phyloP scores from a whole-genome alignment of 257 asterid species.

The Hygrophila difformis region DNA sequence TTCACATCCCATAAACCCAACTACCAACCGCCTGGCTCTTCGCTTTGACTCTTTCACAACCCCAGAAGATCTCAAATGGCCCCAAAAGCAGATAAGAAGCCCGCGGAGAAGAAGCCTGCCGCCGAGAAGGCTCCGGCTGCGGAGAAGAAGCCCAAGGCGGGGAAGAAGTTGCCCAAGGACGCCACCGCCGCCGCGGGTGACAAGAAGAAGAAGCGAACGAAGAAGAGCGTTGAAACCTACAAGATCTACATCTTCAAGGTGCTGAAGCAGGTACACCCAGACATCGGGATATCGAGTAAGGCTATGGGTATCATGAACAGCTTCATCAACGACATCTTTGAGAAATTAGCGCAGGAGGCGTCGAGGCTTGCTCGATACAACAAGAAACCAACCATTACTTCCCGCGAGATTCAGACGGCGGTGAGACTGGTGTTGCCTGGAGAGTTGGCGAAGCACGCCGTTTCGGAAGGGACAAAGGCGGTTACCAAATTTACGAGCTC shows the following conservation, averaged over 20 bases:
- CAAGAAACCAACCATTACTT: constrained; percentile 71
- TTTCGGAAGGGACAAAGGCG: constrained; percentile 64
- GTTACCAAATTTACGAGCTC: constrained; percentile 63
- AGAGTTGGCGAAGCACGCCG: constrained; percentile 62
- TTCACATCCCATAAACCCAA: neutral
- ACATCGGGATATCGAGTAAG: constrained; percentile 67
- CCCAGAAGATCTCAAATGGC: constrained; percentile 12
- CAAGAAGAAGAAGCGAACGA: constrained; percentile 52
- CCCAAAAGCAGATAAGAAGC: too few species aligned
- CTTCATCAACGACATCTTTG: constrained; percentile 63
- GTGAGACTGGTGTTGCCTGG: constrained; percentile 57
- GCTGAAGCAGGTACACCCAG: constrained; percentile 65
- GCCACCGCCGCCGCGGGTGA: constrained; percentile 25
- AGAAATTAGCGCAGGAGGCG: constrained; percentile 63
- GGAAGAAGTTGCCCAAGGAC: constrained; percentile 30
- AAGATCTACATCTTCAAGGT: constrained; percentile 82
- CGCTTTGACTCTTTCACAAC: too few species aligned
- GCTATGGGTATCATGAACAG: constrained; percentile 84
- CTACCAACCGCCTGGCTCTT: too few species aligned
- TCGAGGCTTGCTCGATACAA: constrained; percentile 53
- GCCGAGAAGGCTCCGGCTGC: too few species aligned
- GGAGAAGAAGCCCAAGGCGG: constrained; percentile 23
- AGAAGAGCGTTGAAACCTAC: constrained; percentile 59
- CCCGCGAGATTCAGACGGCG: constrained; percentile 66
- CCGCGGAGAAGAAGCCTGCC: too few species aligned